A percentile compares a stretch with the other conserved stretches of the same genome.
Conservation (phyloP, 2,329 filamentous ascomycete species). For the Colletotrichum liaoningense region DNA sequence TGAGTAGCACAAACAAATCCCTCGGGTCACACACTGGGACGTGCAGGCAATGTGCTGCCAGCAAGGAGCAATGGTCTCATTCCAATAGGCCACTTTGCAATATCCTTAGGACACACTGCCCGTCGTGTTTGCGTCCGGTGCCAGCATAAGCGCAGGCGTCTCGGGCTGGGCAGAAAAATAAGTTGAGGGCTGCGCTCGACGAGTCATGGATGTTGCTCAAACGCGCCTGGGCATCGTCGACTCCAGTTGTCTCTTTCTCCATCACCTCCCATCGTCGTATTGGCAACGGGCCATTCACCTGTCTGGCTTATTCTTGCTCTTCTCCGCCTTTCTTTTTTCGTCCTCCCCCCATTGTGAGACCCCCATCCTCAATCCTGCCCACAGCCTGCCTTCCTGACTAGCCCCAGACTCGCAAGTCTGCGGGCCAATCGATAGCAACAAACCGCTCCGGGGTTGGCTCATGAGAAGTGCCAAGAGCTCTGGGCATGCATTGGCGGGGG, state of each 20-base stretch:
- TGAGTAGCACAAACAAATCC: background rate
- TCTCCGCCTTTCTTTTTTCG: too few species aligned
- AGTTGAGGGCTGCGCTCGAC: background rate
- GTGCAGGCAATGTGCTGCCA: background rate
- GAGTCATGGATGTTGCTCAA: slow-evolving; percentile 22
- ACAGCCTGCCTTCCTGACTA: background rate
- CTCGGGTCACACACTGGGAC: background rate
- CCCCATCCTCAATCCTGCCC: slow-evolving; percentile 7
- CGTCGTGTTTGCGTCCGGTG: background rate
- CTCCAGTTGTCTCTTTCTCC: background rate
- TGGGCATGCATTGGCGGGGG: slow-evolving; percentile 21
- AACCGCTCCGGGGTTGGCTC: background rate
- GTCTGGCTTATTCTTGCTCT: background rate
- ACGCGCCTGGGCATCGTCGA: background rate
- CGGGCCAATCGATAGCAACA: slow-evolving; percentile 16
- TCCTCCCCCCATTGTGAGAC: background rate
- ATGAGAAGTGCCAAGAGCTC: slow-evolving; percentile 23
- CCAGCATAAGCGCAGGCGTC: background rate
- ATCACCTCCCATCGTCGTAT: background rate
- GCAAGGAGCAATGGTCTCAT: background rate
- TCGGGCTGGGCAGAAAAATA: background rate
- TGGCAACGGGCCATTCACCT: background rate
- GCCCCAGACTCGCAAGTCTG: slow-evolving; percentile 15
- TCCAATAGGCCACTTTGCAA: background rate
- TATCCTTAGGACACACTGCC: background rate